A percentile compares a stretch with the other conserved stretches of the same genome.
Evolutionary conservation across 78 protist species (phyloP).

Genomic region (Dictyostelium purpureum): DNA sequence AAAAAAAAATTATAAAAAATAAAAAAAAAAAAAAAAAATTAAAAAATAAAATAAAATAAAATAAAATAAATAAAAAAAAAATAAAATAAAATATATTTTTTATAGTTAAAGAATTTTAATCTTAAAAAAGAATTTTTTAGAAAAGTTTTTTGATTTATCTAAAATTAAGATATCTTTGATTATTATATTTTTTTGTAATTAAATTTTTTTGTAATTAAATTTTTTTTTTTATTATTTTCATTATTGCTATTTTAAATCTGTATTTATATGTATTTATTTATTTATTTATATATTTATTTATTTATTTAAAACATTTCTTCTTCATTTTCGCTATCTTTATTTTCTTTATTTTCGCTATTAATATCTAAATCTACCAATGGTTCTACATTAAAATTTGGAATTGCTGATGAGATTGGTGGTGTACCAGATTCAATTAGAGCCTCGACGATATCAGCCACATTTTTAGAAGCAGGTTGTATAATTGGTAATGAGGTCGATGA

Average conservation of each 20-base stretch:
- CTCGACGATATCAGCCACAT: conserved; percentile 2
- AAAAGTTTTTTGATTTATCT: too few species aligned
- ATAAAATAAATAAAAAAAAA: neutral
- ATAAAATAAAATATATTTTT: neutral
- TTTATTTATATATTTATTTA: too few species aligned
- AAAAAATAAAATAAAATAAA: neutral
- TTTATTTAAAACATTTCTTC: conserved; percentile 4
- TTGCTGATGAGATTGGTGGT: conserved; percentile 9
- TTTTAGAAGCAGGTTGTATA: neutral
- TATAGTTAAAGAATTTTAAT: too few species aligned
- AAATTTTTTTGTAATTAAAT: neutral
- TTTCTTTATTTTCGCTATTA: neutral
- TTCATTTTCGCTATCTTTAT: neutral
- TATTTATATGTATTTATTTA: too few species aligned
- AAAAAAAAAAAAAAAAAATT: neutral
- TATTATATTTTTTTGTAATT: too few species aligned
- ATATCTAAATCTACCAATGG: neutral
- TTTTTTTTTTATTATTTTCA: too few species aligned
- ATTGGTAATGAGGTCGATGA: neutral
- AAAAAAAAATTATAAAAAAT: too few species aligned
- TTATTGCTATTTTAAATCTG: too few species aligned
- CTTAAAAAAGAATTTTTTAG: too few species aligned
- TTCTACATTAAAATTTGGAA: neutral
- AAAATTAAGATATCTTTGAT: too few species aligned
- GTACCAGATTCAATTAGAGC: conserved; percentile 11